phyloP scores from a whole-genome alignment of 176 grass and related monocot species.

The Carex pumila region DNA sequence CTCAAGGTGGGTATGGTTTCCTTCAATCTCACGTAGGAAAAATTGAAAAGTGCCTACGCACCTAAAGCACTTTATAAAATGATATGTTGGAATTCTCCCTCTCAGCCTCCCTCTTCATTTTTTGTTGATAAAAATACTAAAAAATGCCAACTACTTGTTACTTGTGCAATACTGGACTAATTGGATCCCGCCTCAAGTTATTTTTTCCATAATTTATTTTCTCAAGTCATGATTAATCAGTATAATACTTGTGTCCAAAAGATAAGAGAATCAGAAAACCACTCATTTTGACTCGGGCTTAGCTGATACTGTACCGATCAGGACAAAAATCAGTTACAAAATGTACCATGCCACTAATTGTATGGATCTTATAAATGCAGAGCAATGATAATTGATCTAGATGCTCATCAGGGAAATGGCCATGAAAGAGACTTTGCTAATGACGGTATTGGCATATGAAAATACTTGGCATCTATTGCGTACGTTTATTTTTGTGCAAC shows the following conservation, averaged over 20 bases:
- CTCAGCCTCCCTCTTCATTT: background rate
- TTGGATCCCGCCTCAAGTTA: background rate
- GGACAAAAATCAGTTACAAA: background rate
- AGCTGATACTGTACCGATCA: background rate
- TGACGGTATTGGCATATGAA: constrained; percentile 35
- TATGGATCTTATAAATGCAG: constrained; percentile 29
- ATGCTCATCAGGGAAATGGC: constrained; percentile 99
- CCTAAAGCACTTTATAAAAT: background rate
- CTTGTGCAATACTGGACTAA: background rate
- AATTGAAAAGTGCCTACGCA: background rate
- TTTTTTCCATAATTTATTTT: background rate
- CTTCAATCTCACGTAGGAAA: background rate
- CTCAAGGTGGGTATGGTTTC: constrained; percentile 37
- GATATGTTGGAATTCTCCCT: background rate
- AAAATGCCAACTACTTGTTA: background rate
- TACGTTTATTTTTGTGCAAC: background rate
- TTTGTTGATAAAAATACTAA: background rate
- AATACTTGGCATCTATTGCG: background rate
- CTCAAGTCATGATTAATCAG: background rate
- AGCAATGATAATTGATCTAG: constrained; percentile 95
- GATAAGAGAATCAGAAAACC: background rate
- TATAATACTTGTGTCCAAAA: background rate
- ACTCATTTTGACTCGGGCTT: background rate
- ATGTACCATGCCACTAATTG: background rate
- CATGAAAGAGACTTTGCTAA: constrained; percentile 85